phyloP scores from a whole-genome alignment of 345 rosid genomes.

The Orychophragmus violaceus region DNA sequence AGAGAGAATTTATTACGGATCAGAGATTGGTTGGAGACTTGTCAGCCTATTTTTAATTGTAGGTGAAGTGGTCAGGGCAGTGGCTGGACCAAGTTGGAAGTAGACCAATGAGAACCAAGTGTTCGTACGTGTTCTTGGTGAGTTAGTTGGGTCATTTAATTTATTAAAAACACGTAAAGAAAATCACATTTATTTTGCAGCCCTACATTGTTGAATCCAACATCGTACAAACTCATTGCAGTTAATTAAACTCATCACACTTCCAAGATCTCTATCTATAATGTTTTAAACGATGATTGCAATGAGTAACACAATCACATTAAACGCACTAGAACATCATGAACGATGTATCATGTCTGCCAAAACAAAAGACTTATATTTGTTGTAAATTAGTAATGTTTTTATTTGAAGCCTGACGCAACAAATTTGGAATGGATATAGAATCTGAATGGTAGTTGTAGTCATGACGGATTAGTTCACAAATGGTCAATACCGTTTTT shows the following conservation, averaged over 20 bases:
- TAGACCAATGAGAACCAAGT: conserved; percentile 19
- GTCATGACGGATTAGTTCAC: too few relatives aligned
- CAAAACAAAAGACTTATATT: neutral
- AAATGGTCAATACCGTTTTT: too few relatives aligned
- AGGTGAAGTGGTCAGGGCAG: conserved; percentile 20
- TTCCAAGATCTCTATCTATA: neutral
- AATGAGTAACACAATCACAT: neutral
- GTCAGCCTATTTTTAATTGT: conserved; percentile 20
- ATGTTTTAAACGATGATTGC: neutral
- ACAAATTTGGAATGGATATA: neutral
- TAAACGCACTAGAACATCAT: neutral
- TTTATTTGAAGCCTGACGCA: neutral
- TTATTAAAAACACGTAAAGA: neutral
- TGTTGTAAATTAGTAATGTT: neutral
- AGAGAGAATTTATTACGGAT: conserved; percentile 13
- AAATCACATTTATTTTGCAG: neutral
- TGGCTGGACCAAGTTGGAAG: conserved; percentile 24
- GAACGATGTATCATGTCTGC: neutral
- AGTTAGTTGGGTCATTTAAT: conserved; percentile 21
- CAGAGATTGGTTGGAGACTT: conserved; percentile 14
- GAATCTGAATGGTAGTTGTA: too few relatives aligned
- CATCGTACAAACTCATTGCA: neutral
- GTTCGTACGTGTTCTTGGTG: conserved; percentile 12
- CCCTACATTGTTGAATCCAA: conserved; percentile 5
- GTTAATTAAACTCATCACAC: neutral